phyloP scores from a whole-genome alignment of 2,329 filamentous ascomycete genomes.

The Hymenotorrendiella dingleyae region DNA sequence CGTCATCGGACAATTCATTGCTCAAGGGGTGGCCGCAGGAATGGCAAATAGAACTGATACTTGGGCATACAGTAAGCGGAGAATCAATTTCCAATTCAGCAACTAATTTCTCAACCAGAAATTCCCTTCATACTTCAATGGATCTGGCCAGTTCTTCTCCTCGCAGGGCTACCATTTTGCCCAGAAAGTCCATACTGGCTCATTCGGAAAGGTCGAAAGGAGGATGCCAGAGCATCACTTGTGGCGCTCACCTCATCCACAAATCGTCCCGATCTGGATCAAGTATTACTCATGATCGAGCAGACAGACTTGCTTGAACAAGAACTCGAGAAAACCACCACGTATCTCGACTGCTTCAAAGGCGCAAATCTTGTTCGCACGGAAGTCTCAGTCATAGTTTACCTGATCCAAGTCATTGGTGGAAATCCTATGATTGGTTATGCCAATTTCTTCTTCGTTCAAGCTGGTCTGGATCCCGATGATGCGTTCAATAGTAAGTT shows the following conservation, averaged over 20 bases:
- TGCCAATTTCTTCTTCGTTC: conserved; percentile 40
- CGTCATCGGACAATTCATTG: conserved; percentile 42
- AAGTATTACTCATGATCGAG: conserved; percentile 45
- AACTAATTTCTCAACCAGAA: neutral
- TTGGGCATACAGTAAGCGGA: conserved; percentile 16
- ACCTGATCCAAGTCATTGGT: conserved; percentile 34
- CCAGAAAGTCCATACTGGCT: conserved; percentile 46
- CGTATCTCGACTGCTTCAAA: conserved; percentile 46
- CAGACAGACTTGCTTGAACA: conserved; percentile 50
- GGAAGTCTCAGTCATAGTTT: conserved; percentile 45
- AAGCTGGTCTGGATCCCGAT: conserved; percentile 47
- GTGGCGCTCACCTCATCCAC: conserved; percentile 38
- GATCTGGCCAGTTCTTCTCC: conserved; percentile 42
- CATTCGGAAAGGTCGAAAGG: conserved; percentile 36
- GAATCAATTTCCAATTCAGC: neutral
- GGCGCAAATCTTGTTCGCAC: conserved; percentile 45
- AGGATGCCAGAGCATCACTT: conserved; percentile 33
- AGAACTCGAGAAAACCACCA: conserved; percentile 36
- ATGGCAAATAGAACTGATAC: conserved; percentile 10
- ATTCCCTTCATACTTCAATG: conserved; percentile 28
- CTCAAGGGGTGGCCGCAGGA: conserved; percentile 38
- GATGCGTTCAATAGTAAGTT: conserved; percentile 52
- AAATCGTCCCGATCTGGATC: conserved; percentile 32
- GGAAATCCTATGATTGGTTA: conserved; percentile 39
- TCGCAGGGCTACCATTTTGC: conserved; percentile 37